Evolutionary conservation across 2,329 filamentous ascomycete species (phyloP).

Genomic region (Verticillium klebahnii): DNA sequence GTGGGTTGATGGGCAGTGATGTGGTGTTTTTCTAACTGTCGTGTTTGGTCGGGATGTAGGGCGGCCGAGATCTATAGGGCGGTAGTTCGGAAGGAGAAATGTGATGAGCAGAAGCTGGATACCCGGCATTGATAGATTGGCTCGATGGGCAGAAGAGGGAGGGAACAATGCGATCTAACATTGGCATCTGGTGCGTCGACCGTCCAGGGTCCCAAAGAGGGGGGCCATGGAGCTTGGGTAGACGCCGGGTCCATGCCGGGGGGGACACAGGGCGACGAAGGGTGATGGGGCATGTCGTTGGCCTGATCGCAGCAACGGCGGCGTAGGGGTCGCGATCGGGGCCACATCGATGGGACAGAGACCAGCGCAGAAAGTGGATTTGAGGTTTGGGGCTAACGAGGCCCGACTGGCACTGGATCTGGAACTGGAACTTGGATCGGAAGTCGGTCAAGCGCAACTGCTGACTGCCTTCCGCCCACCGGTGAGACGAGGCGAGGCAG

Average conservation of each 20-base stretch:
- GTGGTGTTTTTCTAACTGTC: not conserved
- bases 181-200: not conserved
- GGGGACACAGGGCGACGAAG: not conserved
- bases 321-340: slow-evolving; percentile 11
- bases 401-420: not conserved
- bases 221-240: not conserved
- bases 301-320: slow-evolving; percentile 10
- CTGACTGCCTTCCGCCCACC: not conserved
- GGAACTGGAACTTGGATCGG: not conserved
- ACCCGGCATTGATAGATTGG: not conserved
- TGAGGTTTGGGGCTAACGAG: not conserved
- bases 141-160: not conserved
- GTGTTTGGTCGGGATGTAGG: not conserved
- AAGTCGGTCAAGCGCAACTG: not conserved
- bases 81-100: not conserved
- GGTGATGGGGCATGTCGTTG: slow-evolving; percentile 1
- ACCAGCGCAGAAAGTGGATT: not conserved
- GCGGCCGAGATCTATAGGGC: not conserved
- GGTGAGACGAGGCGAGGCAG: not conserved
- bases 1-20: not conserved
- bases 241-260: slow-evolving; percentile 2
- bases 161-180: not conserved
- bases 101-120: not conserved
- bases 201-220: not conserved
- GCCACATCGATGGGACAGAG: slow-evolving; percentile 3